Evolutionary conservation across 1,284 basidiomycete genomes (phyloP), one percentile per base, ranked within the genome.

Genomic region (Rhodotorula sp.): DNA sequence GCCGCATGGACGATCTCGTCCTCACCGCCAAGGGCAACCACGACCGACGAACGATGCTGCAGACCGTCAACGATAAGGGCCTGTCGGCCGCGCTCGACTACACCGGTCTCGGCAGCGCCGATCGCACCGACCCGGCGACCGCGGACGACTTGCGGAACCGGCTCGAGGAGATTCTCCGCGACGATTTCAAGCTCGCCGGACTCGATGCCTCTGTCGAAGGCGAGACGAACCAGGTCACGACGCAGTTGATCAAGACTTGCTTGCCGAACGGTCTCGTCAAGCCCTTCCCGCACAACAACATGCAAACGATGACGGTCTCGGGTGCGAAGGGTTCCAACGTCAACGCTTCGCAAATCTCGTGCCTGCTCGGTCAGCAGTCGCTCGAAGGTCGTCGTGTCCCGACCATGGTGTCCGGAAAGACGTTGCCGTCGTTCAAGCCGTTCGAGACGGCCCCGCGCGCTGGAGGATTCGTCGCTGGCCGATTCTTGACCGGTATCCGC

Each of bases 301-400:
- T 99, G 96, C 95, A 99, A 82, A 89, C 91, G 74, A 99, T 99
- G 96, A 98, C 95, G 7, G 87, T 93, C 67, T 97, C 96, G 57
- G 96, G 96, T 78, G 96, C 96, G 67, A 99, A 99, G 82, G 96
- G 96, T 71, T 95, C 92, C 75, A 90, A 91, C 44, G 95, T 99
- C 81, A 99, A 99, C 78, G 95, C 93, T 15, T 90, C 93, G 73
- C 95, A 98, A 80, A 99, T 99, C 78, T 98, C 96, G 51, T 98
- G 95, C 77, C 87, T 91, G 48, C 87, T 99, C 51, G 96, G 96
- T 64, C 95, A 98, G 82, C 96, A 99, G 82, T 95, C 97, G 76
- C 85, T 99, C 55, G 96, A 99, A 83, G 96, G 96, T 77, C 91
- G 96, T 73, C 93, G 96, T 81, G 96, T 99, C 22, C 96, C 96